Percentiles rank a stretch among this genome's conserved stretches.
phyloP scores from a whole-genome alignment of 2,329 filamentous ascomycete species.

The Penicillium sclerotiorum region DNA sequence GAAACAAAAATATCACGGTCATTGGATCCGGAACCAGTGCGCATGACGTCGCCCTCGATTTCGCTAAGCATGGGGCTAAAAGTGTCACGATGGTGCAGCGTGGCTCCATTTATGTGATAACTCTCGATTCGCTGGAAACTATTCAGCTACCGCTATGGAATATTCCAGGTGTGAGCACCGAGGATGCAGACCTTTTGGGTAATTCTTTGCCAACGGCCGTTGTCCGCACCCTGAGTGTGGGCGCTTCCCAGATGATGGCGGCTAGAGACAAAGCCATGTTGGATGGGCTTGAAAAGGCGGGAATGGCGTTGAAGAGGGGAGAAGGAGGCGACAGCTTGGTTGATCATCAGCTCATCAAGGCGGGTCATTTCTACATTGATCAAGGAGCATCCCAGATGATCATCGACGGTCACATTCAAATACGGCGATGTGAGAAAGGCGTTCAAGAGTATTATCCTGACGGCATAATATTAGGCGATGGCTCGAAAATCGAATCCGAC shows the following conservation, averaged over 20 bases:
- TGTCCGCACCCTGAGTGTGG: slow-evolving; percentile 6
- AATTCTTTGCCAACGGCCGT: slow-evolving; percentile 9
- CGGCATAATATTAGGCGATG: slow-evolving; percentile 2
- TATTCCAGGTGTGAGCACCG: slow-evolving; percentile 8
- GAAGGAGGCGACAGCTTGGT: slow-evolving; percentile 6
- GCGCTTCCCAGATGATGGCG: slow-evolving; percentile 5
- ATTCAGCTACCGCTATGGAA: slow-evolving; percentile 4
- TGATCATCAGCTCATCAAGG: slow-evolving; percentile 6
- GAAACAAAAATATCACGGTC: slow-evolving; percentile 7
- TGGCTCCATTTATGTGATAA: slow-evolving; percentile 1
- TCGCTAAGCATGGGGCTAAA: slow-evolving; percentile 4
- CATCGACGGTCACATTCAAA: slow-evolving; percentile 7
- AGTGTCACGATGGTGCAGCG: slow-evolving; percentile 9
- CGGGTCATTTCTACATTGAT: slow-evolving; percentile 10
- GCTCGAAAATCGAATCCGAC: slow-evolving; percentile 7
- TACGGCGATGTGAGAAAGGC: slow-evolving; percentile 8
- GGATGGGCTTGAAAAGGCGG: slow-evolving; percentile 9
- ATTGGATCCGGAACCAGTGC: slow-evolving; percentile 10
- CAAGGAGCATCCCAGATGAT: slow-evolving; percentile 11
- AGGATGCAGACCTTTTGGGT: slow-evolving; percentile 8
- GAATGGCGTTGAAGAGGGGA: slow-evolving; percentile 6
- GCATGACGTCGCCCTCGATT: slow-evolving; percentile 9
- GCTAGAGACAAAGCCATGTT: slow-evolving; percentile 6
- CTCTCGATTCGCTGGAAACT: slow-evolving; percentile 2
- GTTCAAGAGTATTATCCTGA: slow-evolving; percentile 4